Conservation (phyloP, 768 basidiomycete species). For the Mrakia frigida region DNA sequence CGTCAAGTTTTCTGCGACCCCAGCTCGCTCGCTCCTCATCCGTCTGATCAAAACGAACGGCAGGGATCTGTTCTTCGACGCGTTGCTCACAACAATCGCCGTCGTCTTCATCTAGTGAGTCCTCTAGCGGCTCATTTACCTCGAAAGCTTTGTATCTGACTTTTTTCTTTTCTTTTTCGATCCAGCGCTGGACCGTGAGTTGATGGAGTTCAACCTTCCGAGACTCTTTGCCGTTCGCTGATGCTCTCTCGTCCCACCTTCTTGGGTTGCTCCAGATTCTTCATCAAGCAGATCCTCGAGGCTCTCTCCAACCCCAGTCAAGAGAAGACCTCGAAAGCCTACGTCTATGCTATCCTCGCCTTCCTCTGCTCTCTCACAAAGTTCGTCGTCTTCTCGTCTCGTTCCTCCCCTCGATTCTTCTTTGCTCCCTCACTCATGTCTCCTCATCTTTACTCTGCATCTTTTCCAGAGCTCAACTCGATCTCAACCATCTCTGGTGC, state of each 20-base stretch:
- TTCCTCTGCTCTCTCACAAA: slow-evolving; percentile 24
- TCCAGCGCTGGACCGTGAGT: slow-evolving; percentile 2
- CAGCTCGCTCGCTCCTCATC: background rate
- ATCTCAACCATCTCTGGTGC: slow-evolving; percentile 31
- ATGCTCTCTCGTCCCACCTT: too few species aligned
- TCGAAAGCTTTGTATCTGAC: background rate
- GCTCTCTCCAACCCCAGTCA: slow-evolving; percentile 20
- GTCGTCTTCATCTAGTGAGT: slow-evolving; percentile 27
- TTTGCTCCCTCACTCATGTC: background rate
- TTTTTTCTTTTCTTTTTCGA: too few species aligned
- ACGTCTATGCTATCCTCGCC: slow-evolving; percentile 27
- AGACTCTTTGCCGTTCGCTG: too few species aligned
- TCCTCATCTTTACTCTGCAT: too few species aligned
- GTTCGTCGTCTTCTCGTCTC: background rate
- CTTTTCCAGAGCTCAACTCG: slow-evolving; percentile 11
- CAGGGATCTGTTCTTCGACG: slow-evolving; percentile 25
- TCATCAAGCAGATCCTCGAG: slow-evolving; percentile 30
- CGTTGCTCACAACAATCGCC: slow-evolving; percentile 15
- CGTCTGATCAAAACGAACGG: slow-evolving; percentile 21
- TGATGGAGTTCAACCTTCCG: too few species aligned
- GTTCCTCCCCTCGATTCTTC: background rate
- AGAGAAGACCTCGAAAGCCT: slow-evolving; percentile 17
- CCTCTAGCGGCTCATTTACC: background rate
- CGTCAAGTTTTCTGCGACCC: background rate
- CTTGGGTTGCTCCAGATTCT: background rate